These are phyloP conservation scores for Areca catechu DNA, from an alignment of 176 grass and related monocot genomes.

Conservation along the genomic window DNA sequence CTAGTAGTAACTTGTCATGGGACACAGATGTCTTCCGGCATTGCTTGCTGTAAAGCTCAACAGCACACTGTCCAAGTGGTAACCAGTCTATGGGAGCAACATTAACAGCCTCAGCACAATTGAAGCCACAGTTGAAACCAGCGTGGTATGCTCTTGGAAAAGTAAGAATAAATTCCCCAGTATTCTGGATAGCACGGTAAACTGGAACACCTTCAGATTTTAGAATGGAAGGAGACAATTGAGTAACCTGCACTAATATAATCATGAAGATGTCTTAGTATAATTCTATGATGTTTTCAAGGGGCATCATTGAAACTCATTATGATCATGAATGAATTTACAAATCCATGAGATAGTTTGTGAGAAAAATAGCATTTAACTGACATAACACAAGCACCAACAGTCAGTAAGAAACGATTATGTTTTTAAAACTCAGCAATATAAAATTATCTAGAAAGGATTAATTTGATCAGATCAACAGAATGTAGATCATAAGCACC, in stretches of 20 bases:
- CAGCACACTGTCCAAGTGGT: constrained; percentile 65
- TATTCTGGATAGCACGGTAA: constrained; percentile 65
- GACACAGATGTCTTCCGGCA: constrained; percentile 80
- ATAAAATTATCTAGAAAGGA: too few species aligned
- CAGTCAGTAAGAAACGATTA: too few species aligned
- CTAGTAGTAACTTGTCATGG: constrained; percentile 76
- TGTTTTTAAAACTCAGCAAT: too few species aligned
- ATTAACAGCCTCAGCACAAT: constrained; percentile 97
- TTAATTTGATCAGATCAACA: too few species aligned
- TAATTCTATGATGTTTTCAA: too few species aligned
- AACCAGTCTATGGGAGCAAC: constrained; percentile 87
- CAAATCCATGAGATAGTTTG: too few species aligned
- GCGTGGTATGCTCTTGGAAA: constrained; percentile 86
- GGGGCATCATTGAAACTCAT: too few species aligned
- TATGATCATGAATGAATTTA: too few species aligned
- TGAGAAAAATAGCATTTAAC: too few species aligned
- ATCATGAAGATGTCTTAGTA: constrained; percentile 3
- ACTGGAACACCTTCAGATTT: constrained; percentile 80
- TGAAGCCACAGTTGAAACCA: constrained; percentile 97
- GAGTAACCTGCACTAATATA: constrained; percentile 63
- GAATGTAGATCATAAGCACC: too few species aligned
- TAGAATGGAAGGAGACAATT: constrained; percentile 86
- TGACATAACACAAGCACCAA: too few species aligned
- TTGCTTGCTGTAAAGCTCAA: constrained; percentile 81
- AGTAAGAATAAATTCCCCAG: constrained; percentile 83